Conservation (phyloP, 148 eudicot genomes). For the Chenopodium suecicum region DNA sequence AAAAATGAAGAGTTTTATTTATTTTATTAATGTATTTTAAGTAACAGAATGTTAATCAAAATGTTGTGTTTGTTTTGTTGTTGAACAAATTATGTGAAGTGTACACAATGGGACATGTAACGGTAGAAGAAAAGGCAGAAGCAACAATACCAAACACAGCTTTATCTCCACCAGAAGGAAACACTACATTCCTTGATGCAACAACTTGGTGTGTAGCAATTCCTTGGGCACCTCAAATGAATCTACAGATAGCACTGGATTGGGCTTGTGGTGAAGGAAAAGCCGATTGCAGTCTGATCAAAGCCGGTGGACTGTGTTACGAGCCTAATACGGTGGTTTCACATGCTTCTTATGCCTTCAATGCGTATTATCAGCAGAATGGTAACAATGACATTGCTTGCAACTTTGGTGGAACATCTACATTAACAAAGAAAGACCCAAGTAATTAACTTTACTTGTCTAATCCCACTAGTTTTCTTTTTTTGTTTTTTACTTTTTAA, state of each 20-base stretch:
- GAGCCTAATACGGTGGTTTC: slow-evolving; percentile 61
- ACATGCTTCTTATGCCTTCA: slow-evolving; percentile 92
- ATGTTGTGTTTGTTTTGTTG: neutral
- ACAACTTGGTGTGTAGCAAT: slow-evolving; percentile 83
- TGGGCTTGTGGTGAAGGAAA: slow-evolving; percentile 90
- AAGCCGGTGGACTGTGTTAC: slow-evolving; percentile 56
- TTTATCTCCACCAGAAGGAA: slow-evolving; percentile 70
- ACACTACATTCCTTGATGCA: slow-evolving; percentile 76
- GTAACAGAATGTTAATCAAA: no score
- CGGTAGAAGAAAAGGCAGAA: slow-evolving; percentile 41
- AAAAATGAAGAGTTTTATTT: no score
- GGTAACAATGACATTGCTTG: slow-evolving; percentile 83
- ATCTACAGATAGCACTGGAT: slow-evolving; percentile 68
- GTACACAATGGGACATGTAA: neutral
- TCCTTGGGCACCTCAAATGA: slow-evolving; percentile 46
- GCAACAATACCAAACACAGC: slow-evolving; percentile 32
- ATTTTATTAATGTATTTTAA: no score
- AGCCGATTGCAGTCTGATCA: slow-evolving; percentile 63
- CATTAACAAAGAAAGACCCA: slow-evolving; percentile 52
- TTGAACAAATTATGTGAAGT: neutral
- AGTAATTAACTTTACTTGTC: slow-evolving; percentile 38
- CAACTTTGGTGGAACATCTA: slow-evolving; percentile 83
- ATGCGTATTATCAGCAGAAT: slow-evolving; percentile 79
- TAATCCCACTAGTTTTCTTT: neutral
- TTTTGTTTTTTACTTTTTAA: neutral